Evolutionary conservation across 805 yeast species (phyloP).

Genomic region (Yamadazyma akitaensis): DNA sequence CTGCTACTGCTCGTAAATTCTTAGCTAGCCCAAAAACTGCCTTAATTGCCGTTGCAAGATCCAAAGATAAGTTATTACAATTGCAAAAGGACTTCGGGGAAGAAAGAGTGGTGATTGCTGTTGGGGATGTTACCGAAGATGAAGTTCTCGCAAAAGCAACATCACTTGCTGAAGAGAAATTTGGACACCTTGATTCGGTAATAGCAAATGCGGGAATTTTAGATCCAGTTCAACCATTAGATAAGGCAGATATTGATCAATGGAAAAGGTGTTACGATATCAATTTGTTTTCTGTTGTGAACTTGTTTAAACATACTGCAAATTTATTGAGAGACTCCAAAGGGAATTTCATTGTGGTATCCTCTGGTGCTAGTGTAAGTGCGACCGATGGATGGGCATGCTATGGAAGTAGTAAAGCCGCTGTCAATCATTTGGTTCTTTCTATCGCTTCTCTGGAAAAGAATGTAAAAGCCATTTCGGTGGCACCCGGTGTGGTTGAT

Average conservation of each 20-base stretch:
- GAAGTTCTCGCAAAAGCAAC: constrained; percentile 37
- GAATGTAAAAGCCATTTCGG: constrained; percentile 54
- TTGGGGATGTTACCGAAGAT: constrained; percentile 54
- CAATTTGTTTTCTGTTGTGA: constrained; percentile 74
- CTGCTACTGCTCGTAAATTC: constrained; percentile 57
- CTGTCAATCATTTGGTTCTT: constrained; percentile 70
- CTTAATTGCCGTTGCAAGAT: constrained; percentile 74
- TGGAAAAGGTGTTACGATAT: constrained; percentile 72
- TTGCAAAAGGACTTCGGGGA: constrained; percentile 44
- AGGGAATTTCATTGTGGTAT: constrained; percentile 74
- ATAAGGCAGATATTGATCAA: constrained; percentile 46
- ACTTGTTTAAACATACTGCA: constrained; percentile 50
- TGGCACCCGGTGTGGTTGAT: constrained; percentile 95
- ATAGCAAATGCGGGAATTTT: constrained; percentile 82
- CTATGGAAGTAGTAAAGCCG: constrained; percentile 90
- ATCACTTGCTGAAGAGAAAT: constrained; percentile 41
- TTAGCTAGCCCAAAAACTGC: constrained; percentile 33
- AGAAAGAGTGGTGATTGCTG: constrained; percentile 47
- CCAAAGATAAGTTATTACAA: constrained; percentile 44
- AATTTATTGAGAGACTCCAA: constrained; percentile 54
- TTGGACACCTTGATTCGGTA: constrained; percentile 59
- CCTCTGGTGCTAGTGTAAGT: constrained; percentile 80
- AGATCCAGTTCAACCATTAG: constrained; percentile 66
- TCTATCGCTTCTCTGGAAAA: constrained; percentile 69
- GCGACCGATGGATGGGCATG: constrained; percentile 80